phyloP scores from a whole-genome alignment of 352 stramenopile genomes.

The Peronosclerospora sorghi region DNA sequence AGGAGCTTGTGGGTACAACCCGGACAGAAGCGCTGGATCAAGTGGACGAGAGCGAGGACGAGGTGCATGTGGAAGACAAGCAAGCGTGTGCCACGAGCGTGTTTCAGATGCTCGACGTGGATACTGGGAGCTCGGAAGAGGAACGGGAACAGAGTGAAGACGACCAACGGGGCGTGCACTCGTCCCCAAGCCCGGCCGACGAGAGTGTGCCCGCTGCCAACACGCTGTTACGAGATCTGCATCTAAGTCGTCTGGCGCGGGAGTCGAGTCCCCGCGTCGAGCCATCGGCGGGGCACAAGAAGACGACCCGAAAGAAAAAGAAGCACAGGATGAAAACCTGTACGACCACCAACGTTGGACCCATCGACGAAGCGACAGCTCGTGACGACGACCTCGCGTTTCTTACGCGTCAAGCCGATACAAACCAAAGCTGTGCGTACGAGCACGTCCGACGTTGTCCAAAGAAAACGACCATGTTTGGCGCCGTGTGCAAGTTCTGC shows the following conservation, averaged over 20 bases:
- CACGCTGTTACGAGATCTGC: slow-evolving; percentile 47
- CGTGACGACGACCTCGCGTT: slow-evolving; percentile 65
- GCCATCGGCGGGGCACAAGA: slow-evolving; percentile 22
- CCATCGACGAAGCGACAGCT: slow-evolving; percentile 24
- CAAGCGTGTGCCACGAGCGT: slow-evolving; percentile 15
- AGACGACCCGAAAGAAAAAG: slow-evolving; percentile 45
- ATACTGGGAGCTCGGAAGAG: slow-evolving; percentile 23
- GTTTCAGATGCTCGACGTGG: slow-evolving; percentile 33
- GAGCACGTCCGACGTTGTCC: slow-evolving; percentile 35
- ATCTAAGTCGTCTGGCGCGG: slow-evolving; percentile 44
- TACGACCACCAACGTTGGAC: slow-evolving; percentile 8
- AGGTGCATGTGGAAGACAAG: slow-evolving; percentile 18
- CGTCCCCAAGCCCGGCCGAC: background rate
- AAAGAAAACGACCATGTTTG: slow-evolving; percentile 47
- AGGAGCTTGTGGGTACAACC: slow-evolving; percentile 2
- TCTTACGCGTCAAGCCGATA: slow-evolving; percentile 46
- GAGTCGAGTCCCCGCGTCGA: slow-evolving; percentile 16
- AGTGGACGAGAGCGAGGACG: slow-evolving; percentile 5
- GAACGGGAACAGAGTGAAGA: slow-evolving; percentile 17
- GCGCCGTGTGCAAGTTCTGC: slow-evolving; percentile 72
- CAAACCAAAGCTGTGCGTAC: slow-evolving; percentile 44
- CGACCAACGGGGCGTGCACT: slow-evolving; percentile 2
- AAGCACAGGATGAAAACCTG: slow-evolving; percentile 14
- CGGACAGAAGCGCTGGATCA: background rate
- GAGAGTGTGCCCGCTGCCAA: slow-evolving; percentile 21